Evolutionary conservation across 2,329 filamentous ascomycete species (phyloP), one percentile per base, ranked within the genome.

Genomic region (Ophiocordyceps polyrhachis-furcata): DNA sequence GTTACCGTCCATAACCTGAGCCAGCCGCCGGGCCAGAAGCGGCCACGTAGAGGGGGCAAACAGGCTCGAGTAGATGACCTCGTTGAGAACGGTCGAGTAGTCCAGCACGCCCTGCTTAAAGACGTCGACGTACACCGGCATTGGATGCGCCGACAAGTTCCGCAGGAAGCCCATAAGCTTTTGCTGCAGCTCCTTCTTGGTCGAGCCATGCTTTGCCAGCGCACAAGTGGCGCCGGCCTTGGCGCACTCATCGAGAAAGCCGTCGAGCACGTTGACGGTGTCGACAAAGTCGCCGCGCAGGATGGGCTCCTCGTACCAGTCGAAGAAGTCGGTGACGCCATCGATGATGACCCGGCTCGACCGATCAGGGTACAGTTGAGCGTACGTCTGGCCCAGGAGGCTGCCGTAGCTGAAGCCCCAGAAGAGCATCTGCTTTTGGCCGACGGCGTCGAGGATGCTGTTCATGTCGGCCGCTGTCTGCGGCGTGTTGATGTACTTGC

Each of bases 401-500:
- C 58, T 64, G 15, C 65, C 65, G 46, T 68, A 68, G 44, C 61
- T 65, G 44, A 65, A 58, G 0, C 66, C 65, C 63, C 62, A 66
- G 43, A 63, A 66, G 8, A 55, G 48, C 52, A 63, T 54, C 1
- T 55, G 49, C 41, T 59, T 43, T 23, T 57, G 49, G 3, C 58
- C 60, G 37, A 60, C 42, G 19, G 56, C 66, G 43, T 69, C 63
- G 1, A 71, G 54, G 25, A 71, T 69, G 13, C 55, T 62, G 49
- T 69, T 68, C 66, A 71, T 70, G 47, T 72, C 69, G 29, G 68
- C 65, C 11, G 66, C 69, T 1, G 66, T 67, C 51, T 70, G 67
- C 0, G 67, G 67, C 0, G 68, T 71, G 46, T 70, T 69, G 47
- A 70, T 55, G 47, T 70, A 69, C 8, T 49, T 49, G 3, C 61